phyloP scores from a whole-genome alignment of 2,329 filamentous ascomycete genomes.

The Conoideocrella luteorostrata region DNA sequence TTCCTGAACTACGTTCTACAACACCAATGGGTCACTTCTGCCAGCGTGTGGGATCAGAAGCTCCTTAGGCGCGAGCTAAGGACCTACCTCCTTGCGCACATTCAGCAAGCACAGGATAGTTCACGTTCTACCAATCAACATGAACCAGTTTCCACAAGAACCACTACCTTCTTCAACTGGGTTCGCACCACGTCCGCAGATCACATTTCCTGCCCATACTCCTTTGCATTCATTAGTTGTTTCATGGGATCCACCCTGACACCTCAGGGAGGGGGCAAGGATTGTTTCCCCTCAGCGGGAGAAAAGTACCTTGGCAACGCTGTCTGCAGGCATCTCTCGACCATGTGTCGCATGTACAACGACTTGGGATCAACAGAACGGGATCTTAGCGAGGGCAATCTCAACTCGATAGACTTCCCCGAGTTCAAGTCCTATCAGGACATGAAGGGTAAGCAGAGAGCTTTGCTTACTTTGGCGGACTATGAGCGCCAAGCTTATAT shows the following conservation, averaged over 20 bases:
- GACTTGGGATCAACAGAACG: slow-evolving; percentile 12
- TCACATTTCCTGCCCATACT: slow-evolving; percentile 12
- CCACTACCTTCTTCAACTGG: slow-evolving; percentile 14
- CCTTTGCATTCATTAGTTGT: slow-evolving; percentile 13
- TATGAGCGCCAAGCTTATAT: too few relatives aligned
- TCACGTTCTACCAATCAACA: not conserved
- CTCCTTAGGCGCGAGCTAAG: not conserved
- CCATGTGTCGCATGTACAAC: slow-evolving; percentile 15
- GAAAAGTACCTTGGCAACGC: slow-evolving; percentile 11
- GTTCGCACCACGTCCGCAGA: slow-evolving; percentile 11
- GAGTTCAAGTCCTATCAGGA: slow-evolving; percentile 8
- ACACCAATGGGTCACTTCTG: not conserved
- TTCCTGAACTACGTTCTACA: not conserved
- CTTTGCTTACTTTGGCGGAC: slow-evolving; percentile 5
- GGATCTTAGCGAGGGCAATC: slow-evolving; percentile 13
- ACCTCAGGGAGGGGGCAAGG: slow-evolving; percentile 4
- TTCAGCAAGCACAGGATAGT: slow-evolving; percentile 2
- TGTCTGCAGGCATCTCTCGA: slow-evolving; percentile 10
- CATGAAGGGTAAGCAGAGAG: slow-evolving; percentile 1
- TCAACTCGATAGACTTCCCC: slow-evolving; percentile 15
- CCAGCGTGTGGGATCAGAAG: slow-evolving; percentile 1
- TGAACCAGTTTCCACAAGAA: not conserved
- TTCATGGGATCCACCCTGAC: slow-evolving; percentile 8
- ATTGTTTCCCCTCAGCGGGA: slow-evolving; percentile 6
- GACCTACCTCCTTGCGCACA: slow-evolving; percentile 3